Evolutionary conservation across 1,284 basidiomycete species (phyloP).

Genomic region (Neolentinus lepideus): DNA sequence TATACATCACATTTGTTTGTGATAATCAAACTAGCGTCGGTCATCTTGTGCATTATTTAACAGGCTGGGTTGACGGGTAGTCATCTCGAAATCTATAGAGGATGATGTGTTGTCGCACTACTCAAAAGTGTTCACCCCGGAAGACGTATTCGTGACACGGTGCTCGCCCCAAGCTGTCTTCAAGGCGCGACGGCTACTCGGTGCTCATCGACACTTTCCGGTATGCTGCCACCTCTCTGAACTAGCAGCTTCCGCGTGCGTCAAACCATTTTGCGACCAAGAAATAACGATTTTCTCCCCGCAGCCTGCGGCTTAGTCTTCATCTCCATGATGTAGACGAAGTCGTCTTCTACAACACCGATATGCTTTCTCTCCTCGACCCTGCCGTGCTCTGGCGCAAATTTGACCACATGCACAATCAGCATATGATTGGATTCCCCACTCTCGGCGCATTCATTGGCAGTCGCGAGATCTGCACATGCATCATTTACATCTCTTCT

Average conservation of each 20-base stretch:
- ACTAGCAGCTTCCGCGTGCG: too few relatives aligned
- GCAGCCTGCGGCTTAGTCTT: constrained; percentile 5
- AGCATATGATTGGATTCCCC: constrained; percentile 6
- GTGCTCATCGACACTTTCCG: too few relatives aligned
- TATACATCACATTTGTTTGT: too few relatives aligned
- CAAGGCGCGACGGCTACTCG: too few relatives aligned
- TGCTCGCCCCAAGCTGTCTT: constrained; percentile 37
- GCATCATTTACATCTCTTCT: constrained; percentile 3
- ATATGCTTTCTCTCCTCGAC: constrained; percentile 9
- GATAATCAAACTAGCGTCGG: too few relatives aligned
- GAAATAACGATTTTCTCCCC: not conserved
- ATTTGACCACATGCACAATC: constrained; percentile 5
- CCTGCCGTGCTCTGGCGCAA: constrained; percentile 8
- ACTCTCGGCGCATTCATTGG: constrained; percentile 1
- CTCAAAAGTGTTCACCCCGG: constrained; percentile 67
- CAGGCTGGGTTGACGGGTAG: too few relatives aligned
- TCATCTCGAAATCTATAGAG: constrained; percentile 19
- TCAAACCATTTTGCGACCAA: not conserved
- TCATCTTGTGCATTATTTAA: too few relatives aligned
- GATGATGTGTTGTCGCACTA: constrained; percentile 72
- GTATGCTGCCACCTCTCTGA: too few relatives aligned
- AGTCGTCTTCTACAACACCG: constrained; percentile 9
- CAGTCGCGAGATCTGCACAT: constrained; percentile 2
- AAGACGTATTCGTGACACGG: constrained; percentile 82
- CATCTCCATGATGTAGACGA: constrained; percentile 6